Percentiles rank a stretch among this genome's conserved stretches.
phyloP scores from a whole-genome alignment of 768 basidiomycete genomes.

The Pisolithus microcarpus region DNA sequence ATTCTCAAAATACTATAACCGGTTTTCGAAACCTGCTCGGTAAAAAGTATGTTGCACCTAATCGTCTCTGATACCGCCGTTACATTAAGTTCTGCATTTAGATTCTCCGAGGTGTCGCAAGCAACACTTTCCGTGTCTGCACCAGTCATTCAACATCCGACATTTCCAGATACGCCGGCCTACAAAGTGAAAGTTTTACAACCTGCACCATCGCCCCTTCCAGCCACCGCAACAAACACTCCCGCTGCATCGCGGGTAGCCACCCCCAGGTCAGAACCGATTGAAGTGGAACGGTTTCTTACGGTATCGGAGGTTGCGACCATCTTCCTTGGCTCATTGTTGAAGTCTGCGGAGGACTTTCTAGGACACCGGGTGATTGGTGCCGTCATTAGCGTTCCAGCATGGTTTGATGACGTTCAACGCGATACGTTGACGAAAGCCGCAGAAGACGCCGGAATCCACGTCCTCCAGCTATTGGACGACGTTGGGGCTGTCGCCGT shows the following conservation, averaged over 20 bases:
- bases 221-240: slow-evolving; percentile 48
- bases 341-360: slow-evolving; percentile 86
- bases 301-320: slow-evolving; percentile 79
- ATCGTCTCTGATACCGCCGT: too few relatives aligned
- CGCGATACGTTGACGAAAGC: slow-evolving; percentile 65
- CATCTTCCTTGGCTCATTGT: slow-evolving; percentile 78
- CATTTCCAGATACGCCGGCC: slow-evolving; percentile 62
- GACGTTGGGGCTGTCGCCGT: slow-evolving; percentile 71
- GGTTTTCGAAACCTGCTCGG: slow-evolving; percentile 92
- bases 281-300: slow-evolving; percentile 58
- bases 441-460: slow-evolving; percentile 73
- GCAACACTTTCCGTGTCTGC: slow-evolving; percentile 49
- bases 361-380: slow-evolving; percentile 72
- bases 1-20: slow-evolving; percentile 88
- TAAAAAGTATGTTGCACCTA: slow-evolving; percentile 58
- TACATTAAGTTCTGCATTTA: slow-evolving; percentile 20
- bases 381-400: slow-evolving; percentile 78
- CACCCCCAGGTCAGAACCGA: slow-evolving; percentile 70
- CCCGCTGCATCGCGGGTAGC: slow-evolving; percentile 61
- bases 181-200: slow-evolving; percentile 80
- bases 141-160: slow-evolving; percentile 71
- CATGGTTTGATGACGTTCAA: slow-evolving; percentile 66
- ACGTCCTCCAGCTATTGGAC: slow-evolving; percentile 80
- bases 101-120: slow-evolving; percentile 70
- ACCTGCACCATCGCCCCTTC: slow-evolving; percentile 65